A percentile compares a stretch with the other conserved stretches of the same genome.
Evolutionary conservation across 208 protist genomes (phyloP).

Genomic region (Leishmania mexicana): DNA sequence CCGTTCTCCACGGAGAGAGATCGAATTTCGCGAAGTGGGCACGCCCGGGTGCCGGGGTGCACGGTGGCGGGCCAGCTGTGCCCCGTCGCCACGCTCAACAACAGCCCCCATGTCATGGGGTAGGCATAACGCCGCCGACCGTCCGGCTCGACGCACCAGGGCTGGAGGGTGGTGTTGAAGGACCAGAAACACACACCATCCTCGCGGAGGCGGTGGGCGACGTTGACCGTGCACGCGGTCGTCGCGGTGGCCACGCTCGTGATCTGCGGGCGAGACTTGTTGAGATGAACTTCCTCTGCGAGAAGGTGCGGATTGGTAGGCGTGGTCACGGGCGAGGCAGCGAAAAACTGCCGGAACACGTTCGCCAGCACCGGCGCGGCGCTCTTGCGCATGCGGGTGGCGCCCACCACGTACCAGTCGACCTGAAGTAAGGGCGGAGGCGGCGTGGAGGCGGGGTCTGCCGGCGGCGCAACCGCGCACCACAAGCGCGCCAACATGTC

Average conservation of each 20-base stretch:
- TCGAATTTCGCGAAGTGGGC: constrained; percentile 37
- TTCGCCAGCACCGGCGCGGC: constrained; percentile 36
- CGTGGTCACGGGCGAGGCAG: background rate
- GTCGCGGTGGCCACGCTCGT: constrained; percentile 3
- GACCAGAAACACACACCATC: constrained; percentile 72
- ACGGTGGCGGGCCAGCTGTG: constrained; percentile 51
- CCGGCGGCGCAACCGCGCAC: background rate
- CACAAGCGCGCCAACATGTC: background rate
- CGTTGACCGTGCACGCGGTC: background rate
- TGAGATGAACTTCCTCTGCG: background rate
- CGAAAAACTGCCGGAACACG: constrained; percentile 51
- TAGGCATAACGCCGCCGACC: constrained; percentile 36
- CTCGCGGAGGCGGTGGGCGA: constrained; percentile 66
- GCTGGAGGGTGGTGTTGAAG: constrained; percentile 57
- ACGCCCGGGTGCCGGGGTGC: constrained; percentile 40
- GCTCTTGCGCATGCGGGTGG: constrained; percentile 38
- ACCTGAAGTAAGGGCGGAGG: constrained; percentile 35
- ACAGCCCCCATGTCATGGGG: constrained; percentile 45
- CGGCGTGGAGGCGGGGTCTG: background rate
- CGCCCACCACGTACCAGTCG: constrained; percentile 74
- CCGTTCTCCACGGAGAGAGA: constrained; percentile 1
- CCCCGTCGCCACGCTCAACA: constrained; percentile 40
- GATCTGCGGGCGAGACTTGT: background rate
- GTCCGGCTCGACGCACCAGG: constrained; percentile 37
- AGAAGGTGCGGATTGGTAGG: background rate